Percentiles rank a stretch among this genome's conserved stretches.
These are phyloP conservation scores for Helichrysum umbraculigerum DNA, from an alignment of 129 eudicot genomes.

Conservation along the genomic window DNA sequence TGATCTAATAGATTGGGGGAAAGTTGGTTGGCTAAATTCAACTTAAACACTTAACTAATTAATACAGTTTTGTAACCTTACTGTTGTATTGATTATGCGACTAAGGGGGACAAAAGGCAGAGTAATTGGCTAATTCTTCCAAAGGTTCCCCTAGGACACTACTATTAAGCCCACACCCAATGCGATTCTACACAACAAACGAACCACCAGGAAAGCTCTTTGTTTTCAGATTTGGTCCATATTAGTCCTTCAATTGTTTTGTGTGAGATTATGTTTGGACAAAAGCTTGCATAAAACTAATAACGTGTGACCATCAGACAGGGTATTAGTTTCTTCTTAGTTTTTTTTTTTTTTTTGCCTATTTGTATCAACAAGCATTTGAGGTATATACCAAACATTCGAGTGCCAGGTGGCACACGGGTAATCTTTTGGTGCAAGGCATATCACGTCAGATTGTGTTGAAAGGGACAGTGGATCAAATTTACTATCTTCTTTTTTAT, in stretches of 20 bases:
- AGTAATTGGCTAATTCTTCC: not conserved
- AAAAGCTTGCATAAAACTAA: not conserved
- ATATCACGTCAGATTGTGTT: not conserved
- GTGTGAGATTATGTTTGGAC: not conserved
- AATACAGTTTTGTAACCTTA: too few relatives aligned
- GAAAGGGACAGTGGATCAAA: not conserved
- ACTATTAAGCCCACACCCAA: not conserved
- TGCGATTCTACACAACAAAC: not conserved
- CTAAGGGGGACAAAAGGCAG: too few relatives aligned
- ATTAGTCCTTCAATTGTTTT: not conserved
- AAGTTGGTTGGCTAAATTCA: not conserved
- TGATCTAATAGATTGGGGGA: too few relatives aligned
- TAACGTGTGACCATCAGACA: not conserved
- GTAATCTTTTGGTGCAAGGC: not conserved
- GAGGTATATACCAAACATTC: too few relatives aligned
- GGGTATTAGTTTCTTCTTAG: too few relatives aligned
- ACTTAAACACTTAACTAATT: too few relatives aligned
- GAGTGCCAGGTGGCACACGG: too few relatives aligned
- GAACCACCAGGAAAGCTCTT: not conserved
- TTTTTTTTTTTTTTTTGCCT: too few relatives aligned
- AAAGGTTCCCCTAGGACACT: not conserved
- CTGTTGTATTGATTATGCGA: too few relatives aligned
- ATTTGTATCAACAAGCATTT: too few relatives aligned
- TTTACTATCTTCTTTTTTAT: not conserved
- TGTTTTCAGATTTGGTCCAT: not conserved